Percentiles rank a stretch among this genome's conserved stretches.
Conservation (phyloP, 345 rosid genomes). For the Theobroma cacao region DNA sequence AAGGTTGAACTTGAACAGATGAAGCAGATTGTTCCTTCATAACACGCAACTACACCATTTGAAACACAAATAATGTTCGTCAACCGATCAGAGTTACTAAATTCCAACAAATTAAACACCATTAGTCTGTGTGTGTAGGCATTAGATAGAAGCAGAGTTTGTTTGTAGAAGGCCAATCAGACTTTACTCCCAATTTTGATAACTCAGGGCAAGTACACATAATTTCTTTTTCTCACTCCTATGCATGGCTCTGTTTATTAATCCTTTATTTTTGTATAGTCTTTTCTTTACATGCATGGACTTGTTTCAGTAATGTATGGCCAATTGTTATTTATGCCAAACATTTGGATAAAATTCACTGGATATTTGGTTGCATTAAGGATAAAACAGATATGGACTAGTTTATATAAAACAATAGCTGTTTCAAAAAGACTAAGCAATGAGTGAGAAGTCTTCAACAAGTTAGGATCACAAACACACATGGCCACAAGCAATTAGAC, state of each 20-base stretch:
- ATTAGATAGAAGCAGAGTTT: not conserved
- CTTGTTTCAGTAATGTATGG: not conserved
- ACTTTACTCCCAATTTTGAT: not conserved
- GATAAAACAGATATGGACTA: not conserved
- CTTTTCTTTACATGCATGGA: not conserved
- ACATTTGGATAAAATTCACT: not conserved
- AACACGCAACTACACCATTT: conserved; percentile 55
- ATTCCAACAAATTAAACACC: not conserved
- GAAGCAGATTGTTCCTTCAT: conserved; percentile 53
- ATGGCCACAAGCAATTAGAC: not conserved
- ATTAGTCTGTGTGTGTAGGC: not conserved
- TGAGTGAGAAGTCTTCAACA: not conserved
- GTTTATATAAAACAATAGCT: not conserved
- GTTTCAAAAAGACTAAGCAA: not conserved
- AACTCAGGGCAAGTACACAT: not conserved
- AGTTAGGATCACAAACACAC: not conserved
- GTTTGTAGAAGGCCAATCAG: not conserved
- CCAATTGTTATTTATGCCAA: not conserved
- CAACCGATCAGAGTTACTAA: conserved; percentile 1
- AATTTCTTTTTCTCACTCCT: not conserved
- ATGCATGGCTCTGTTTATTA: not conserved
- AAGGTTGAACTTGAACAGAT: conserved; percentile 48
- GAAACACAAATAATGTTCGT: conserved; percentile 12
- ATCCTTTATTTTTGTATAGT: not conserved
- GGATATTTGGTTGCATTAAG: not conserved